These are phyloP conservation scores for Aegle marmelos DNA, from an alignment of 345 rosid species.

Conservation along the genomic window DNA sequence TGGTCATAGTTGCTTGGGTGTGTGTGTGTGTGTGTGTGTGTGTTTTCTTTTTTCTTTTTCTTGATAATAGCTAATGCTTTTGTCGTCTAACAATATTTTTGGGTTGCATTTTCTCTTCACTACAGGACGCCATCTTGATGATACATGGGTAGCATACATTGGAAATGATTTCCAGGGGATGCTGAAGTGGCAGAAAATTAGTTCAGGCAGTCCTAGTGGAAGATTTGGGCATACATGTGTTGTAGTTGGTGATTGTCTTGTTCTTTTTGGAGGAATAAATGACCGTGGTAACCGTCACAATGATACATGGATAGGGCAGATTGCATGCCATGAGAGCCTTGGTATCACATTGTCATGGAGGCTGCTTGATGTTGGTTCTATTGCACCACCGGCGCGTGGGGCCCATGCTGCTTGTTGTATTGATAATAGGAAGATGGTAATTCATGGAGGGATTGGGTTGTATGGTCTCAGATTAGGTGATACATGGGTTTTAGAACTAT, in stretches of 20 bases:
- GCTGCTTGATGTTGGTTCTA: constrained; percentile 51
- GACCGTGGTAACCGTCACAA: constrained; percentile 77
- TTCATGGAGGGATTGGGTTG: constrained; percentile 85
- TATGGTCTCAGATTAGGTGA: constrained; percentile 69
- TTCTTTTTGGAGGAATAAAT: constrained; percentile 88
- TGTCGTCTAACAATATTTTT: not conserved
- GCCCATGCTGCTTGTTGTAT: constrained; percentile 89
- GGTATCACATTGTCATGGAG: constrained; percentile 61
- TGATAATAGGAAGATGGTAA: constrained; percentile 63
- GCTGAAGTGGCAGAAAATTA: constrained; percentile 64
- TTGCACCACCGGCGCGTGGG: constrained; percentile 77
- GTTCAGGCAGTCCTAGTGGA: constrained; percentile 75
- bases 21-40: too few species aligned
- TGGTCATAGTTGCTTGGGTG: not conserved
- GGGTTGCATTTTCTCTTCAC: not conserved
- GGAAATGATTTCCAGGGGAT: constrained; percentile 47
- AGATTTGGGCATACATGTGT: constrained; percentile 92
- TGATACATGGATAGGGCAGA: constrained; percentile 86
- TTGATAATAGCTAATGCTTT: not conserved
- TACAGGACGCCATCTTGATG: constrained; percentile 93
- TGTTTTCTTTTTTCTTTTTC: not conserved
- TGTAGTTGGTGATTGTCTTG: constrained; percentile 46
- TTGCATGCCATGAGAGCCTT: constrained; percentile 37
- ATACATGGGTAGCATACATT: constrained; percentile 75
- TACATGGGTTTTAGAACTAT: constrained; percentile 78